Base-by-base conservation (phyloP, 2,329 filamentous ascomycete species). In the Aulographum hederae region DNA sequence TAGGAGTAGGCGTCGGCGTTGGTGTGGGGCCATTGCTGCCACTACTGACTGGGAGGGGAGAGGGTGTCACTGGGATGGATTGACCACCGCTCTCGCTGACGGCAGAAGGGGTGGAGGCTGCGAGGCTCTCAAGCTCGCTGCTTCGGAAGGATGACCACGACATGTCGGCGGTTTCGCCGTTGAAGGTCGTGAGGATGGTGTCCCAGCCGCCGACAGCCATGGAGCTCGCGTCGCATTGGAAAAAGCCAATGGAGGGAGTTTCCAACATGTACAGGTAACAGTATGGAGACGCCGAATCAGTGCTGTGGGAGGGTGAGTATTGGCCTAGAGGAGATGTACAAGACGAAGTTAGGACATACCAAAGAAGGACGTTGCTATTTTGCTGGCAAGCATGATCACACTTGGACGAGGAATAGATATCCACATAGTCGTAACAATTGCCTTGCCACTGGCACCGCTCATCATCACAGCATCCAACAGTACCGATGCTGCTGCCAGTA, bases 281-380 rank as follows among this genome's bases (percentile, higher is more conserved):
- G n/a, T n/a, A n/a, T n/a, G n/a, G n/a, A n/a, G n/a, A n/a, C n/a
- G n/a, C n/a, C n/a, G n/a, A n/a, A n/a, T n/a, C n/a, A n/a, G n/a
- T n/a, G n/a, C n/a, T n/a, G n/a, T n/a, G n/a, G n/a, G n/a, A n/a
- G n/a, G n/a, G n/a, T n/a, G n/a, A n/a, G n/a, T n/a, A n/a, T n/a
- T n/a, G n/a, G n/a, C n/a, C n/a, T n/a, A n/a, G n/a, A n/a, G n/a
- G n/a, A n/a, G n/a, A n/a, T n/a, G n/a, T n/a, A n/a, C n/a, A n/a
- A n/a, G n/a, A n/a, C n/a, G n/a, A n/a, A 30, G 14, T n/a, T 16
- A 28, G 13, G 32, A 8, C 18, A 14, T 8, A 31, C 18, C 30
- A 35, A 17, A 34, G 33, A n/a, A 33, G 11, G 6, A 23, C 33
- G 23, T 35, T 34, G 6, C 33, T 15, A 17, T 35, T 30, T 21